These are phyloP conservation scores for Alternaria sp. DNA, from an alignment of 2,329 filamentous ascomycete species.

Conservation along the genomic window DNA sequence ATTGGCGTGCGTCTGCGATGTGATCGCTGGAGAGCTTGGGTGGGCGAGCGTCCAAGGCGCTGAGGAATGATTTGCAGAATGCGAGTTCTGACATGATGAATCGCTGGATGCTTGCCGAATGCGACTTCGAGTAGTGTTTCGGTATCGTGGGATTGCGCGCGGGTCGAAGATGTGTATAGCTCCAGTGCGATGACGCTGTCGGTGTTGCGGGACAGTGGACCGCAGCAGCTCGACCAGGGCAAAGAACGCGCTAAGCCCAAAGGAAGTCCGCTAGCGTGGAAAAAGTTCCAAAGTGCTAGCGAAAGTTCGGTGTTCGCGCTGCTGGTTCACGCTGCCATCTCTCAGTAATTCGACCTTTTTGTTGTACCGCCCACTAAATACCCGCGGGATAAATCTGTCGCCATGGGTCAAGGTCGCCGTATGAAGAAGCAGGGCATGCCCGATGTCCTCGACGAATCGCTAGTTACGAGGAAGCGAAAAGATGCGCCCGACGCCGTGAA, in stretches of 20 bases:
- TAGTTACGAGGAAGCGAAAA: constrained; percentile 87
- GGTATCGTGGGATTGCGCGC: background rate
- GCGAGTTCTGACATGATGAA: constrained; percentile 66
- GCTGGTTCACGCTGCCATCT: constrained; percentile 11
- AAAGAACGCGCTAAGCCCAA: constrained; percentile 1
- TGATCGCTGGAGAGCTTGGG: constrained; percentile 86
- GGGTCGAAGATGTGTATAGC: background rate
- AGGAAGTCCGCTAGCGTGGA: constrained; percentile 19
- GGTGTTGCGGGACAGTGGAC: constrained; percentile 26
- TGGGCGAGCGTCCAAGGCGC: constrained; percentile 77
- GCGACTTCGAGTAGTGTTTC: background rate
- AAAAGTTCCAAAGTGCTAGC: constrained; percentile 18
- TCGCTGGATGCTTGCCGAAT: background rate
- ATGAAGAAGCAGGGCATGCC: constrained; percentile 96
- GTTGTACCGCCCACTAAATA: background rate
- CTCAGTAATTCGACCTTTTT: constrained; percentile 1
- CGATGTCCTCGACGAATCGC: constrained; percentile 75
- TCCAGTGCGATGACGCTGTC: constrained; percentile 40
- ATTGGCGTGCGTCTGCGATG: constrained; percentile 82
- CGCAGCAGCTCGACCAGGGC: constrained; percentile 6
- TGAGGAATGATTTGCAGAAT: constrained; percentile 85
- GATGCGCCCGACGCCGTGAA: constrained; percentile 64
- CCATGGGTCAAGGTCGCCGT: constrained; percentile 86
- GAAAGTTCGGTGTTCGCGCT: constrained; percentile 29
- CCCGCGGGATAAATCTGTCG: constrained; percentile 12